Evolutionary conservation across 495 filamentous ascomycete species (phyloP), one percentile per base, ranked within the genome.

Genomic region (Daldinia loculata): DNA sequence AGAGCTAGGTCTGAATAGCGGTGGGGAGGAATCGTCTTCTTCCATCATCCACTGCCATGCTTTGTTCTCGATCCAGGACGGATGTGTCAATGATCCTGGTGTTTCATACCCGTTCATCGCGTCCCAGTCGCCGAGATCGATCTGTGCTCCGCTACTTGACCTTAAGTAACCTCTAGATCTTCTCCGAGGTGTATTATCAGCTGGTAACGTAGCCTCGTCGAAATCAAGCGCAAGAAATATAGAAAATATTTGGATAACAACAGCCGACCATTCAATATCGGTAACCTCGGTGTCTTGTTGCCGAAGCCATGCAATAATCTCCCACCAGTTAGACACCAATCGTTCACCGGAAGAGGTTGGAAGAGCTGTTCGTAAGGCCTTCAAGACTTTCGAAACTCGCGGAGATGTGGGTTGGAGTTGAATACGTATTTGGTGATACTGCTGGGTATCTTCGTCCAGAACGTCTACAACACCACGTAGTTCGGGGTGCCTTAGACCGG

Each of bases 41-140:
- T 91, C 88, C 48, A 88, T 80, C 60, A 91, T 83, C 93, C 92
- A 95, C 24, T 86, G 80, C 93, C 93, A 97, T 4, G 87, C 87
- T 68, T 85, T 80, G 59, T 80, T 87, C 43, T 84, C 84, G 79
- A 90, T 87, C 91, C 92, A 95, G 14, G 85, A 76, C 0, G 91
- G 83, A 51, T 84, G 87, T 7, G 87, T 85, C 5, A 84, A 78
- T 22, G 86, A 85, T n/a, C 86, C 81, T 1, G 76, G 78, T 26
- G 74, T 77, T 36, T 81, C 77, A 27, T 75, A 68, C 6, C 51
- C 53, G 32, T 77, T 76, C 78, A 84, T 83, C 4, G 74, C 62
- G 22, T 79, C 76, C 79, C 79, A 84, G 43, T 78, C 78, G 32
- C 61, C 69, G 3, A 63, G 74, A n/a, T 79, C 76, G 45, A 76